Conservation (phyloP, 2,329 filamentous ascomycete genomes). For the Diaporthe sp. region DNA sequence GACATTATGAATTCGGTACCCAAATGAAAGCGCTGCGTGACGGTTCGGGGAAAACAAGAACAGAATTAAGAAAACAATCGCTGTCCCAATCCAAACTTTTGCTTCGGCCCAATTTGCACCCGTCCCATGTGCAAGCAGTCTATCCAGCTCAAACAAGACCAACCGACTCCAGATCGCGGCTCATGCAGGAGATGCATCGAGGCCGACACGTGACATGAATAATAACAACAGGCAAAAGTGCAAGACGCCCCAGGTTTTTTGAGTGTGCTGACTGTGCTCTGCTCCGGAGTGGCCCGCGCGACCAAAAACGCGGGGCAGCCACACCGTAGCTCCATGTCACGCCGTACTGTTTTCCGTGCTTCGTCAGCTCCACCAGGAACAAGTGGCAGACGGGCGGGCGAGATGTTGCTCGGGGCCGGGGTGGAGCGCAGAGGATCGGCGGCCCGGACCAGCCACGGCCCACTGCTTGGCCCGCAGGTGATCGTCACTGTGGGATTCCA, state of each 20-base stretch:
- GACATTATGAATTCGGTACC: conserved; percentile 15
- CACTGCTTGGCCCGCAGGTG: background rate
- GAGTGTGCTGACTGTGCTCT: background rate
- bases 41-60: background rate
- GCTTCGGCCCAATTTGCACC: background rate
- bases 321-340: background rate
- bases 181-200: background rate
- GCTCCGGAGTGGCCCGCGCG: background rate
- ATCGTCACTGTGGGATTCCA: background rate
- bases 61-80: background rate
- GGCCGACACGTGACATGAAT: background rate
- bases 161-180: background rate
- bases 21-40: conserved; percentile 9
- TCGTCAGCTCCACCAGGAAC: background rate
- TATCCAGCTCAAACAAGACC: conserved; percentile 10
- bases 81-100: conserved; percentile 10
- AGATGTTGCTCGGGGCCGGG: background rate
- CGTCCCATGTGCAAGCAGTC: background rate
- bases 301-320: conserved; percentile 7
- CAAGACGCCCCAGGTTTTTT: background rate
- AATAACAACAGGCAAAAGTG: background rate
- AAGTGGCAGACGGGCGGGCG: background rate
- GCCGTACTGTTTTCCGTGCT: background rate
- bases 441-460: conserved; percentile 12
- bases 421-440: background rate